Percentiles rank a stretch among this genome's conserved stretches.
Conservation (phyloP, 2,329 filamentous ascomycete species). For the Dactylellina parvicollis region DNA sequence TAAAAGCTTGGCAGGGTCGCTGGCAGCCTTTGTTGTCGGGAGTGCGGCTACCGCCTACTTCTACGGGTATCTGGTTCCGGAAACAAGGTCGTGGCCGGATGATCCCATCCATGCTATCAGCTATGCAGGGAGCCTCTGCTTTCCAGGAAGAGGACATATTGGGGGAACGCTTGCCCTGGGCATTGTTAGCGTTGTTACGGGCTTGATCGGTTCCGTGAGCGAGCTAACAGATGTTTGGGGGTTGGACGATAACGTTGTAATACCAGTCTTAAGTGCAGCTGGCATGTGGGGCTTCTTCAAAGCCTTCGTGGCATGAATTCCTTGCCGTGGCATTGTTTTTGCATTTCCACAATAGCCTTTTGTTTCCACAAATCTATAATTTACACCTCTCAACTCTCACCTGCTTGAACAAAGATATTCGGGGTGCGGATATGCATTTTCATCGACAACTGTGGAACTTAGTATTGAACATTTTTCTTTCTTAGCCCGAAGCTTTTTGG, state of each 20-base stretch:
- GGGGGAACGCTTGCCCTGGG: conserved; percentile 77
- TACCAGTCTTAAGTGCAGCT: conserved; percentile 86
- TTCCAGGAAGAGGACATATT: conserved; percentile 73
- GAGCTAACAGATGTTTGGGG: conserved; percentile 92
- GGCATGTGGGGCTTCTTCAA: conserved; percentile 93
- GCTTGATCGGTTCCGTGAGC: conserved; percentile 86
- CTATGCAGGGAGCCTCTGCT: conserved; percentile 78
- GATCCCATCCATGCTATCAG: conserved; percentile 78
- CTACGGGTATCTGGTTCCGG: conserved; percentile 85
- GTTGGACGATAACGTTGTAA: conserved; percentile 97
- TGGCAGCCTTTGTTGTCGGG: conserved; percentile 84
- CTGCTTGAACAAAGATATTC: no score
- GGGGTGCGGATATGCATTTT: no score
- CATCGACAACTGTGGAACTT: no score
- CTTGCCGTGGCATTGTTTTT: conserved; percentile 61
- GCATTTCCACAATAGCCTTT: background rate
- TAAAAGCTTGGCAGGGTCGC: conserved; percentile 89
- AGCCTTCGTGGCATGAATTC: conserved; percentile 69
- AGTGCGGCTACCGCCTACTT: conserved; percentile 84
- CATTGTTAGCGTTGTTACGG: conserved; percentile 84
- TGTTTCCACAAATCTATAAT: no score
- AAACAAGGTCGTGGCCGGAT: conserved; percentile 72
- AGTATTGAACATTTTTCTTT: no score
- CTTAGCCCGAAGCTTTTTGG: no score
- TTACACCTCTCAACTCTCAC: no score